Evolutionary conservation across 2,329 filamentous ascomycete species (phyloP).

Genomic region (Lomentospora prolificans): DNA sequence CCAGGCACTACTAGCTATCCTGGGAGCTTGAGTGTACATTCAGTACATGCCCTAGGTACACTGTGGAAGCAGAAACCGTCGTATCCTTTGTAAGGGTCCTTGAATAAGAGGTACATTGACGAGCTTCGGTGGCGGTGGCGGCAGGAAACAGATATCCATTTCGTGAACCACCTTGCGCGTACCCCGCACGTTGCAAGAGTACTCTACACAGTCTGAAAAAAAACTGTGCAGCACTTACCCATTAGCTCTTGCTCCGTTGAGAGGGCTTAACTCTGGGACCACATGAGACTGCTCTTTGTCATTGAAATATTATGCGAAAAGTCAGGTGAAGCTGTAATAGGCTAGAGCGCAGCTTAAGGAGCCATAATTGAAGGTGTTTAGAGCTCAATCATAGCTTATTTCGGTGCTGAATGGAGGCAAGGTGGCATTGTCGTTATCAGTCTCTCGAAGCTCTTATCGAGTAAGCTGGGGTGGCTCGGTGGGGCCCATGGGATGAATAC

Average conservation of each 20-base stretch:
- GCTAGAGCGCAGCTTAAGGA: neutral
- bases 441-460: neutral
- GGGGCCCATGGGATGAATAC: neutral
- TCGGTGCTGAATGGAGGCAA: neutral
- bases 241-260: neutral
- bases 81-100: neutral
- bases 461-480: neutral
- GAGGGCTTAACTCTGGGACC: constrained; percentile 1
- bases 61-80: neutral
- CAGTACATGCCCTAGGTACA: neutral
- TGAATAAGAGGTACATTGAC: neutral
- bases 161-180: neutral
- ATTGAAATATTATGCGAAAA: neutral
- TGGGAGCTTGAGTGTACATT: neutral
- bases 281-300: neutral
- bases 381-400: neutral
- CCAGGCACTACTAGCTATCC: neutral
- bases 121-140: neutral
- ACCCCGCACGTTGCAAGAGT: neutral
- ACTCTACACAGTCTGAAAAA: neutral
- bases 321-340: neutral
- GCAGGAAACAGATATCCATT: neutral
- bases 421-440: neutral
- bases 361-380: neutral
- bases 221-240: neutral